A percentile compares a stretch with the other conserved stretches of the same genome.
Conservation (phyloP, 768 basidiomycete genomes). For the Hygrophorus pudorinus region DNA sequence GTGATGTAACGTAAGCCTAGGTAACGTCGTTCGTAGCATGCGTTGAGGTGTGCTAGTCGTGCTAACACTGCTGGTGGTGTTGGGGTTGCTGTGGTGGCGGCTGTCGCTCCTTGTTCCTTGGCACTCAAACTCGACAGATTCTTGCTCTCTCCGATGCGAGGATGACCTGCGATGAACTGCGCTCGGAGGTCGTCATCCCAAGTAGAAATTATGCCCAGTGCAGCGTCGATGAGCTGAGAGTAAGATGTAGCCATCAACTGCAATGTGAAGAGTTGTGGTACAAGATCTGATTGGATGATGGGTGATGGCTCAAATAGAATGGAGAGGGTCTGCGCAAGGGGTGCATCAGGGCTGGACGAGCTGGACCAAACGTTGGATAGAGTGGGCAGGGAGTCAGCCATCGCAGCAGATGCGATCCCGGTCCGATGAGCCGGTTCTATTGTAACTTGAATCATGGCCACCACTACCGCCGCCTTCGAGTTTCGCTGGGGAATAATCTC, state of each 20-base stretch:
- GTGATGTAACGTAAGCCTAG: conserved; percentile 81
- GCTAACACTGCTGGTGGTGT: conserved; percentile 69
- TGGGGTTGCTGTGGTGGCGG: conserved; percentile 24
- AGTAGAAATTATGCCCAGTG: conserved; percentile 35
- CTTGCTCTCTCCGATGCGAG: conserved; percentile 78
- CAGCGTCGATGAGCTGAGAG: conserved; percentile 43
- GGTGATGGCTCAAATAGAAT: conserved; percentile 45
- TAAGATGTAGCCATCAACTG: conserved; percentile 30
- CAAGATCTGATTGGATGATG: conserved; percentile 36
- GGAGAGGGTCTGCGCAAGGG: conserved; percentile 22
- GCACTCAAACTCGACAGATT: conserved; percentile 68
- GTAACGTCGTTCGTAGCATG: conserved; percentile 62
- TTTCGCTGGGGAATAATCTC: conserved; percentile 86
- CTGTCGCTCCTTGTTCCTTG: conserved; percentile 57
- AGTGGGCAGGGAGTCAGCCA: conserved; percentile 21
- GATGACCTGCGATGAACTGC: conserved; percentile 73
- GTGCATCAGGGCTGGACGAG: conserved; percentile 22
- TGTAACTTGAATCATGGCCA: conserved; percentile 22
- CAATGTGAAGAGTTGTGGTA: conserved; percentile 34
- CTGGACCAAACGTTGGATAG: conserved; percentile 23
- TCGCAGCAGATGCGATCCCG: conserved; percentile 1
- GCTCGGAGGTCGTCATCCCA: conserved; percentile 47
- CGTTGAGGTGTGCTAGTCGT: conserved; percentile 67
- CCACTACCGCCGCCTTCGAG: conserved; percentile 30
- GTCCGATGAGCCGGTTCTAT: conserved; percentile 1